Percentiles rank a stretch among this genome's conserved stretches.
Conservation (phyloP, 768 basidiomycete species). For the Daedalea quercina region DNA sequence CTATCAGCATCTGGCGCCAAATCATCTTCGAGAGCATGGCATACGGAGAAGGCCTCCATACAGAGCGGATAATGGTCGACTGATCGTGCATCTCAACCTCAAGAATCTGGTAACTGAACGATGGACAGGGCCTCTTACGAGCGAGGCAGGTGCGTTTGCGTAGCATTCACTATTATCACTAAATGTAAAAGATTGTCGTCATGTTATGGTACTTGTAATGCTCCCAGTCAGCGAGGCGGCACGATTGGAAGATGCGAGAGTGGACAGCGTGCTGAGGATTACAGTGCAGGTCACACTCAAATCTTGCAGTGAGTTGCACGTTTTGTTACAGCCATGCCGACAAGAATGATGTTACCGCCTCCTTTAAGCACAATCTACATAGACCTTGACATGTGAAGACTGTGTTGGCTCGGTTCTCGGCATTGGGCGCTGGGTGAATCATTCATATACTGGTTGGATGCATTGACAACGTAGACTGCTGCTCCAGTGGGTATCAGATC, state of each 20-base stretch:
- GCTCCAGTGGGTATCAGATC: no score
- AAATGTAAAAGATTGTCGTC: constrained; percentile 20
- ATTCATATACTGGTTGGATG: neutral
- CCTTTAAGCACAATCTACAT: neutral
- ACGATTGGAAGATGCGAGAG: neutral
- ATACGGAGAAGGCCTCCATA: constrained; percentile 82
- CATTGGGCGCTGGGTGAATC: neutral
- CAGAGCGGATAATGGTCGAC: constrained; percentile 80
- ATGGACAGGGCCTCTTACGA: constrained; percentile 8
- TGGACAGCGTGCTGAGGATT: neutral
- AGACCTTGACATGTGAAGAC: neutral
- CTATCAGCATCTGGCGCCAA: constrained; percentile 82
- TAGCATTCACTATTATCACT: constrained; percentile 20
- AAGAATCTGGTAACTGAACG: neutral
- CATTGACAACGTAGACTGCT: no score
- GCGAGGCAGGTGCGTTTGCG: constrained; percentile 24
- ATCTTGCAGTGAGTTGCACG: constrained; percentile 16
- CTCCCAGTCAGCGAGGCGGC: neutral
- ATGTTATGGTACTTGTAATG: constrained; percentile 13
- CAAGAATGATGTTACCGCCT: constrained; percentile 8
- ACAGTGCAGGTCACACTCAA: neutral
- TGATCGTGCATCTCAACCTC: constrained; percentile 20
- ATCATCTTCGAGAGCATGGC: constrained; percentile 95
- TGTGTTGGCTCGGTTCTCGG: neutral
- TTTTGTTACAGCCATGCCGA: constrained; percentile 7